Evolutionary conservation across 2,329 filamentous ascomycete genomes (phyloP), one percentile per base, ranked within the genome.

Genomic region (Sporothrix protearum): DNA sequence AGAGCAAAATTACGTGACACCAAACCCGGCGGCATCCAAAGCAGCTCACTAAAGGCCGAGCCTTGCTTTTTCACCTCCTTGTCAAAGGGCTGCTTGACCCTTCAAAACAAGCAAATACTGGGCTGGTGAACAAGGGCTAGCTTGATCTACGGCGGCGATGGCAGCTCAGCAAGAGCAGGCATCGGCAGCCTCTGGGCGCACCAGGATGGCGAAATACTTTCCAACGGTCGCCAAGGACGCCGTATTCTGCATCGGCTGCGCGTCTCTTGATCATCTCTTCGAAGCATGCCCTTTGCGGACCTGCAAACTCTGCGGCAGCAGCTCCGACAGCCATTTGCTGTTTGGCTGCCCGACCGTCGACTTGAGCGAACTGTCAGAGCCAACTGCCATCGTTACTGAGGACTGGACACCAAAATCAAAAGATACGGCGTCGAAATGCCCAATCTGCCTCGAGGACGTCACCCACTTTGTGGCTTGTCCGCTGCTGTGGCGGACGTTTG

Each of bases 401-500:
- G n/a, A 47, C 14, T 16, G 14, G 10, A 47, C 42, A 14, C 22
- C 51, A 53, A 25, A 28, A 28, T 10, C 28, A 39, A 28, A 33
- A 3, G 55, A 10, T 8, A 30, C 39, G 4, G 57, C 33, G 28
- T 10, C 69, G 4, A 55, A 45, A 47, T 71, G 72, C 47, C 61
- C 30, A 59, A 36, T 69, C 30, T 73, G 72, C 61, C 66, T 36
- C 5, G 39, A 69, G 12, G 66, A 69, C 22, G 33, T 16, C 19
- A 33, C 12, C 1, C 69, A 71, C 42, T 12, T 25, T 10, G 53
- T 12, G 7, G 25, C 39, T n/a, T 75, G 74, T 42, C 70, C 72
- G 86, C 76, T 78, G 79, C 30, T 90, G 30, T 92, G 89, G 89
- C 83, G 85, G 71, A 87, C 83, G 22, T 90, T 85, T 77, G 78